phyloP scores from a whole-genome alignment of 2,329 filamentous ascomycete species.

The Diaporthe capsici region DNA sequence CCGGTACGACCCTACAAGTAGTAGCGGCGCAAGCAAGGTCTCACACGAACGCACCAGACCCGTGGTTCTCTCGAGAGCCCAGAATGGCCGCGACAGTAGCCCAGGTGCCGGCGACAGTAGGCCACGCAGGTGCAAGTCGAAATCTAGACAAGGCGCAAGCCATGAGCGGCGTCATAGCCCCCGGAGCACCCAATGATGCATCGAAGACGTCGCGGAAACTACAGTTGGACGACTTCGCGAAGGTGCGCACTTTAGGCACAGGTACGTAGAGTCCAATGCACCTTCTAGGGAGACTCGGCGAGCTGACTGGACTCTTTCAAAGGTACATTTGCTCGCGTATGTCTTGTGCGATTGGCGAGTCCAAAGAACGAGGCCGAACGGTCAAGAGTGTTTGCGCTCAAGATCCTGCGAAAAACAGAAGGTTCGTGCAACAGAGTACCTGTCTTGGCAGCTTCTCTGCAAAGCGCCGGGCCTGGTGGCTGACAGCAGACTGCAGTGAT shows the following conservation, averaged over 20 bases:
- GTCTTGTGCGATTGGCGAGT: slow-evolving; percentile 77
- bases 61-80: not conserved
- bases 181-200: slow-evolving; percentile 47
- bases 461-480: not conserved
- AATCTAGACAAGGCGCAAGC: slow-evolving; percentile 37
- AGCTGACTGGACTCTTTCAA: slow-evolving; percentile 34
- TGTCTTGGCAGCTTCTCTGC: slow-evolving; percentile 32
- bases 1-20: not conserved
- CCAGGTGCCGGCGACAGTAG: slow-evolving; percentile 45
- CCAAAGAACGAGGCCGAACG: slow-evolving; percentile 63
- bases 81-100: slow-evolving; percentile 53
- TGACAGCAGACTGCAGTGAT: slow-evolving; percentile 68
- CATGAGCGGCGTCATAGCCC: slow-evolving; percentile 28
- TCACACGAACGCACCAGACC: slow-evolving; percentile 2
- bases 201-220: slow-evolving; percentile 50
- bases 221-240: slow-evolving; percentile 73
- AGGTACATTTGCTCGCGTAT: slow-evolving; percentile 88
- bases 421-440: slow-evolving; percentile 46
- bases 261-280: slow-evolving; percentile 61
- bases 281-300: not conserved
- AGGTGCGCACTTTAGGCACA: slow-evolving; percentile 83
- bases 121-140: slow-evolving; percentile 41
- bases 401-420: slow-evolving; percentile 80
- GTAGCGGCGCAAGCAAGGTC: slow-evolving; percentile 3
- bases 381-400: slow-evolving; percentile 82